These are phyloP conservation scores for Gonium pectorale DNA, from an alignment of 139 green algal genomes.

Conservation along the genomic window DNA sequence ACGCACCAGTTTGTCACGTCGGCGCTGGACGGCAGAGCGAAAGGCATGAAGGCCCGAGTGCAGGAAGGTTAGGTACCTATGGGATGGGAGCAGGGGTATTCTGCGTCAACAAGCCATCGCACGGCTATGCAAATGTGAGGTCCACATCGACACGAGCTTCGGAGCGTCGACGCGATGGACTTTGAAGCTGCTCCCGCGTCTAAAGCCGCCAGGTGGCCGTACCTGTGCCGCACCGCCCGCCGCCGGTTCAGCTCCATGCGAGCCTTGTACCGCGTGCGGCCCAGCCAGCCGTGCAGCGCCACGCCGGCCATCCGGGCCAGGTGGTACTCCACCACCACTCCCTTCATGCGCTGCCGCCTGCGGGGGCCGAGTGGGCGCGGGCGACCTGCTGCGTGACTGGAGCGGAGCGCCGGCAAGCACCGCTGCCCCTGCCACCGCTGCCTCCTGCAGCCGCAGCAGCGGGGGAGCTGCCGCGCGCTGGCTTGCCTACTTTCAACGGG, in stretches of 20 bases:
- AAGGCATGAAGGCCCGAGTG: slow-evolving; percentile 34
- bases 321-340: background rate
- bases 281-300: background rate
- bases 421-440: too few species aligned
- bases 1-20: slow-evolving; percentile 37
- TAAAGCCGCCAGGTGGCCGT: background rate
- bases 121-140: too few species aligned
- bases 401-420: too few species aligned
- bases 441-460: too few species aligned
- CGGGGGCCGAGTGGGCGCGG: too few species aligned
- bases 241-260: slow-evolving; percentile 22
- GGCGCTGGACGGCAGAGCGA: background rate
- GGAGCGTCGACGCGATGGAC: too few species aligned
- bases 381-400: background rate
- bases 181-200: too few species aligned
- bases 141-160: too few species aligned
- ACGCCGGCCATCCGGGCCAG: background rate
- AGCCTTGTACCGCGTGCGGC: background rate
- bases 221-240: slow-evolving; percentile 44
- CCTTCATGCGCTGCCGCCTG: slow-evolving; percentile 35
- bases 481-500: too few species aligned
- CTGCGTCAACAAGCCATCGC: too few species aligned
- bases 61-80: slow-evolving; percentile 50
- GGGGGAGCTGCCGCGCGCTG: too few species aligned
- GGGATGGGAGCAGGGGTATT: too few species aligned